Conservation (phyloP, 768 basidiomycete genomes). For the Tubosaeta sp. region DNA sequence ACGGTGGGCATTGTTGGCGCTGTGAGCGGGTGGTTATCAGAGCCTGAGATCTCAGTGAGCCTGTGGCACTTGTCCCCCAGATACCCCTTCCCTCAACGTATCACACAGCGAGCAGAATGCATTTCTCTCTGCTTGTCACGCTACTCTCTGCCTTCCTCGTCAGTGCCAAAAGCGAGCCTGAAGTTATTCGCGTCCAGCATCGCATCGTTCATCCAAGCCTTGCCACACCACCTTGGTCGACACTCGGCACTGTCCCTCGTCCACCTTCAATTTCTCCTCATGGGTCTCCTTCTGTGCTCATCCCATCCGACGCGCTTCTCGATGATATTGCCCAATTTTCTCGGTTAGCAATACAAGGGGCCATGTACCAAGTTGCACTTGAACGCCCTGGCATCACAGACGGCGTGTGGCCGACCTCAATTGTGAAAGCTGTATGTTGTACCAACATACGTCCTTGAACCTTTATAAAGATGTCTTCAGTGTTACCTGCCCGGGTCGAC, state of each 20-base stretch:
- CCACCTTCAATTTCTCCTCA: conserved; percentile 33
- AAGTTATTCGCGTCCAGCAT: conserved; percentile 20
- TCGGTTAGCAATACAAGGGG: conserved; percentile 34
- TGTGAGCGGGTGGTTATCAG: no score
- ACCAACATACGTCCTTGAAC: conserved; percentile 46
- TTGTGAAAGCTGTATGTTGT: conserved; percentile 46
- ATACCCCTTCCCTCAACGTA: conserved; percentile 12
- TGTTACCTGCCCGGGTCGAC: conserved; percentile 59
- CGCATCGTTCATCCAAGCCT: conserved; percentile 32
- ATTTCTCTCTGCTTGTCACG: neutral
- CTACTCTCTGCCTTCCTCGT: conserved; percentile 13
- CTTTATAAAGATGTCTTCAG: conserved; percentile 34
- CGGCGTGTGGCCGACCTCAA: conserved; percentile 29
- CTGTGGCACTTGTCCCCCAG: conserved; percentile 11
- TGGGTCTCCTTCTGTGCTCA: conserved; percentile 33
- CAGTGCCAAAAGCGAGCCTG: conserved; percentile 10
- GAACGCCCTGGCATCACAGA: conserved; percentile 41
- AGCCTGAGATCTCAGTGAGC: neutral
- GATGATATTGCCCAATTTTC: conserved; percentile 47
- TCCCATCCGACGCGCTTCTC: conserved; percentile 38
- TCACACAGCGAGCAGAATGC: conserved; percentile 11
- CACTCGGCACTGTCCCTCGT: conserved; percentile 23
- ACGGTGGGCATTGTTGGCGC: conserved; percentile 80
- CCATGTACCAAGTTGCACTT: conserved; percentile 73
- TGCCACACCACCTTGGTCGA: conserved; percentile 21